Base-by-base conservation (phyloP, 2,329 filamentous ascomycete genomes). In the Chalaropsis thielavioides region DNA sequence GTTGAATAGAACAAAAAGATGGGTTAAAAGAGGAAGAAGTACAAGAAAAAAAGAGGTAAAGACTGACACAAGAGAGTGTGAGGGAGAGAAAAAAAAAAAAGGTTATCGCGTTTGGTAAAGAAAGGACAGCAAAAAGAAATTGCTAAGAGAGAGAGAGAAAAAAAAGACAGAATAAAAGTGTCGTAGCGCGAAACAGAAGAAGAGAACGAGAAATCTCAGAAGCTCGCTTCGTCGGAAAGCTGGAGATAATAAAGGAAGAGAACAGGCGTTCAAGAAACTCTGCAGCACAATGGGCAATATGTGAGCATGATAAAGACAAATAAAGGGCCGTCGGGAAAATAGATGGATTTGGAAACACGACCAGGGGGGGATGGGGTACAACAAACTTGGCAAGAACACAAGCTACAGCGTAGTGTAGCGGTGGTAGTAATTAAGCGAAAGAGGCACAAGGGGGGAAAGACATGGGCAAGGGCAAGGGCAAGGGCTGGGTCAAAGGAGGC, bases 171-270 rank as follows among this genome's bases (percentile, higher is more conserved):
- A 27, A 43, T 19, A 61, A 61, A 41, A 44, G 24, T 35, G 54
- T 35, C 54, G 54, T 58, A 35, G 31, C 17, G 54, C 27, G 54
- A 78, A 75, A 61, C 59, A 61, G 40, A 61, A 24, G 54, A 58
- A 17, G 54, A 58, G 27, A 38, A n/a, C 15, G n/a, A 27, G 54
- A 58, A 58, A 35, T n/a, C 31, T 10, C 13, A 58, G 10, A n/a
- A 4, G 15, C 54, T 58, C 27, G 54, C 54, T 58, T 58, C 24
- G 54, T 35, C 56, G 51, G 62, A 64, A 40, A 64, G 38, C 49
- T 58, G 40, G 56, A 44, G 60, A 22, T 61, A 60, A 54, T 62
- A 61, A 61, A 65, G 44, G 19, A 63, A 54, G 35, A 41, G 61
- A 63, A 31, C 11, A 31, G 22, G 24, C 24, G 46, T 38, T 10